These are phyloP conservation scores for Cytospora leucostoma DNA, from an alignment of 2,329 filamentous ascomycete species.

Conservation along the genomic window DNA sequence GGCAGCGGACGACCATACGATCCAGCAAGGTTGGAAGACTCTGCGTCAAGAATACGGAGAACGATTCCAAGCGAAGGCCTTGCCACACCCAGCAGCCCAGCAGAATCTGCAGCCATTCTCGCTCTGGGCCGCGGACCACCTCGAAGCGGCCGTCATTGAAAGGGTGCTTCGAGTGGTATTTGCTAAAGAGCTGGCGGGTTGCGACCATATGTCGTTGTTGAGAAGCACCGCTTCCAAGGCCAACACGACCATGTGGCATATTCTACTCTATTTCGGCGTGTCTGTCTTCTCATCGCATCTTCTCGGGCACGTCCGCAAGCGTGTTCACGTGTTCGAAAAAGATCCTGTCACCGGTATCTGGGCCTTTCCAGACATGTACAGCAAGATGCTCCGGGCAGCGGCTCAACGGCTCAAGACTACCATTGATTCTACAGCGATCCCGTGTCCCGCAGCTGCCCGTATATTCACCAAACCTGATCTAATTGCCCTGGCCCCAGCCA, in stretches of 20 bases:
- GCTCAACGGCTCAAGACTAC: slow-evolving; percentile 1
- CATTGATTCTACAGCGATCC: slow-evolving; percentile 14
- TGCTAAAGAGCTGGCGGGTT: slow-evolving; percentile 10
- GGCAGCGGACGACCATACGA: slow-evolving; percentile 9
- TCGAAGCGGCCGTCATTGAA: slow-evolving; percentile 1
- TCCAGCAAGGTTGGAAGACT: slow-evolving; percentile 2
- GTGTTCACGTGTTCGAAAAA: slow-evolving; percentile 16
- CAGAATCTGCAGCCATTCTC: slow-evolving; percentile 13
- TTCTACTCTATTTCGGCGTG: slow-evolving; percentile 17
- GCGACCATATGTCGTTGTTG: slow-evolving; percentile 16
- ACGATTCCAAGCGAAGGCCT: slow-evolving; percentile 14
- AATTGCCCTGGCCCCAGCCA: slow-evolving; percentile 15
- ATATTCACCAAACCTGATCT: slow-evolving; percentile 7
- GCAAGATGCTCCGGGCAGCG: slow-evolving; percentile 3
- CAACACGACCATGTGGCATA: slow-evolving; percentile 11
- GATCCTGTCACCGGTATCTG: slow-evolving; percentile 4
- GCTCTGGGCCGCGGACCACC: slow-evolving; percentile 20
- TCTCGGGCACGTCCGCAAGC: slow-evolving; percentile 17
- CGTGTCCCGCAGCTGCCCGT: neutral
- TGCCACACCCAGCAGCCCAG: neutral
- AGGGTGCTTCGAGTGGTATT: slow-evolving; percentile 19
- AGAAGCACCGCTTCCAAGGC: slow-evolving; percentile 7
- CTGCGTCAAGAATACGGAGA: slow-evolving; percentile 10
- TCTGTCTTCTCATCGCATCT: slow-evolving; percentile 17
- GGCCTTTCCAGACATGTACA: slow-evolving; percentile 10